These are phyloP conservation scores for Calophaca sinica DNA, from an alignment of 306 rosid species.

Conservation along the genomic window DNA sequence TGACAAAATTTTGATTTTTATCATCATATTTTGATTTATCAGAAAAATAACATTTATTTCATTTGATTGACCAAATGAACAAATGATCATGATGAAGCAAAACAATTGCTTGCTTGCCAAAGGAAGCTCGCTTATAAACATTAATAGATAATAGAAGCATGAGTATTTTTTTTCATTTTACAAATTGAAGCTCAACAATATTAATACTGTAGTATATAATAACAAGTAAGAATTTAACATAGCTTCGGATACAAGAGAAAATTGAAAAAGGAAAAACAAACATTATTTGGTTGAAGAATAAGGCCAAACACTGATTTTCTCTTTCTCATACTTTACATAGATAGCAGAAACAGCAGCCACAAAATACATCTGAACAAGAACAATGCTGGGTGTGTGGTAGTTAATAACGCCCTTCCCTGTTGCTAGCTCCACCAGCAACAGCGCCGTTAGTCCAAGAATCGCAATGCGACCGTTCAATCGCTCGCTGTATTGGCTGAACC, in stretches of 20 bases:
- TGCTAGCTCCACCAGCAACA: slow-evolving; percentile 80
- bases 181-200: slow-evolving; percentile 10
- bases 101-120: no score
- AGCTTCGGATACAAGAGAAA: no score
- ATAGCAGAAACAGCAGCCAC: slow-evolving; percentile 75
- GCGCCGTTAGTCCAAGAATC: slow-evolving; percentile 70
- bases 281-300: slow-evolving; percentile 40
- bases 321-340: slow-evolving; percentile 77
- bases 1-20: no score
- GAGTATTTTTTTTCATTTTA: neutral
- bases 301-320: slow-evolving; percentile 85
- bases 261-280: neutral
- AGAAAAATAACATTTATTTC: no score
- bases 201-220: neutral
- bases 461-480: slow-evolving; percentile 77
- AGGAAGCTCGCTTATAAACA: no score
- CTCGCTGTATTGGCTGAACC: slow-evolving; percentile 84
- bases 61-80: no score
- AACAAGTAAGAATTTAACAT: neutral
- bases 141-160: no score
- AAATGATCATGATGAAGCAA: no score
- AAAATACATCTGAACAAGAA: slow-evolving; percentile 76
- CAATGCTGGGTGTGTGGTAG: slow-evolving; percentile 72
- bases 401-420: slow-evolving; percentile 83
- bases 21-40: no score